A percentile compares a stretch with the other conserved stretches of the same genome.
phyloP scores from a whole-genome alignment of 257 asterid genomes.

The Primulina huaijiensis region DNA sequence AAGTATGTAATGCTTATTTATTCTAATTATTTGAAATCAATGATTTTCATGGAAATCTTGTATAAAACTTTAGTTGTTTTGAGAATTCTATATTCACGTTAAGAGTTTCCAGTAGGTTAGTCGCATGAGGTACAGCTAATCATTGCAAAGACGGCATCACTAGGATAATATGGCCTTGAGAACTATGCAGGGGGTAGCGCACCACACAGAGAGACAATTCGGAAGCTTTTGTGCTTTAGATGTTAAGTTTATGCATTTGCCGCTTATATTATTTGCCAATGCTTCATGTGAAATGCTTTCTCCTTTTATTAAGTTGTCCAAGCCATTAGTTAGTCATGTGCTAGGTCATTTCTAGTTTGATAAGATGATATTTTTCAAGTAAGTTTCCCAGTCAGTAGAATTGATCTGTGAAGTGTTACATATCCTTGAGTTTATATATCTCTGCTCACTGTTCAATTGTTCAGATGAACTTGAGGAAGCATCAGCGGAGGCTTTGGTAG shows the following conservation, averaged over 20 bases:
- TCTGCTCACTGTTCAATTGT: background rate
- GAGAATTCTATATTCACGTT: no score
- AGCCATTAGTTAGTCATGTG: background rate
- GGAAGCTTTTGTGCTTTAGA: background rate
- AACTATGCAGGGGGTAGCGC: background rate
- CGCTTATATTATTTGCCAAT: background rate
- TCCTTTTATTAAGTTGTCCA: background rate
- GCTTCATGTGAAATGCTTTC: background rate
- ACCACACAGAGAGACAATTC: background rate
- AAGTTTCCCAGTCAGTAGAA: background rate
- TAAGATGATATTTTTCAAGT: background rate
- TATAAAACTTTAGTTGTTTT: background rate
- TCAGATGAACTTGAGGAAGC: background rate
- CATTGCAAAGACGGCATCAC: background rate
- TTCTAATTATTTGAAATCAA: background rate
- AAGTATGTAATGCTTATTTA: conserved; percentile 30
- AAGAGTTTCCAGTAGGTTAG: background rate
- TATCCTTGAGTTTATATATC: background rate
- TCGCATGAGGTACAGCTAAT: background rate
- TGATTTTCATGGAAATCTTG: background rate
- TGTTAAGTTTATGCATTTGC: background rate
- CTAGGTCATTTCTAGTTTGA: background rate
- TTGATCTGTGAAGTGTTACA: background rate
- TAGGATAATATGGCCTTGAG: background rate
- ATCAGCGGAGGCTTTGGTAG: background rate